phyloP scores from a whole-genome alignment of 2,329 filamentous ascomycete genomes.

The Aciculosporium take region DNA sequence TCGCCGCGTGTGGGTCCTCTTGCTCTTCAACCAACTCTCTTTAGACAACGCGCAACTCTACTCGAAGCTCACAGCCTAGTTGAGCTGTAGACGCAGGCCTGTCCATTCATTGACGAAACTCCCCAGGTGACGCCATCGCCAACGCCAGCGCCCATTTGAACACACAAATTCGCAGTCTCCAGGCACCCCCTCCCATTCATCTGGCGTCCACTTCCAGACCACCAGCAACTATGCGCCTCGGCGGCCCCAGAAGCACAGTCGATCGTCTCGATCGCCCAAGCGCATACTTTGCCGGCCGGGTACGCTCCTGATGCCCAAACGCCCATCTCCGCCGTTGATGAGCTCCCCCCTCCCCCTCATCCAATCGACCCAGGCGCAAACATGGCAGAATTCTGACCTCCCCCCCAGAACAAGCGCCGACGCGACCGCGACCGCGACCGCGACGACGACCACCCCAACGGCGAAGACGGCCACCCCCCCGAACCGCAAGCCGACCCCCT shows the following conservation, averaged over 20 bases:
- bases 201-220: background rate
- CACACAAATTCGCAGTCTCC: background rate
- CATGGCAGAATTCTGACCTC: background rate
- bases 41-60: too few relatives aligned
- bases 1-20: too few relatives aligned
- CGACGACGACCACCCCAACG: constrained; percentile 34
- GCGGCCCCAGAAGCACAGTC: constrained; percentile 52
- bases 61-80: too few relatives aligned
- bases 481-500: constrained; percentile 54
- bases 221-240: constrained; percentile 26
- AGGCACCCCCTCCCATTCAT: background rate
- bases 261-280: constrained; percentile 89
- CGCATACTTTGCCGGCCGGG: constrained; percentile 78
- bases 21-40: too few relatives aligned
- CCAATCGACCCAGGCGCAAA: background rate
- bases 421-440: constrained; percentile 49
- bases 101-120: too few relatives aligned
- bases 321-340: background rate
- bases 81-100: too few relatives aligned
- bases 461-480: constrained; percentile 21
- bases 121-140: too few relatives aligned
- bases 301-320: constrained; percentile 27
- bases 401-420: constrained; percentile 54
- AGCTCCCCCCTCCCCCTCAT: too few relatives aligned
- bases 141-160: too few relatives aligned